Conservation (phyloP, 352 stramenopile genomes). For the Saprolegnia diclina region DNA sequence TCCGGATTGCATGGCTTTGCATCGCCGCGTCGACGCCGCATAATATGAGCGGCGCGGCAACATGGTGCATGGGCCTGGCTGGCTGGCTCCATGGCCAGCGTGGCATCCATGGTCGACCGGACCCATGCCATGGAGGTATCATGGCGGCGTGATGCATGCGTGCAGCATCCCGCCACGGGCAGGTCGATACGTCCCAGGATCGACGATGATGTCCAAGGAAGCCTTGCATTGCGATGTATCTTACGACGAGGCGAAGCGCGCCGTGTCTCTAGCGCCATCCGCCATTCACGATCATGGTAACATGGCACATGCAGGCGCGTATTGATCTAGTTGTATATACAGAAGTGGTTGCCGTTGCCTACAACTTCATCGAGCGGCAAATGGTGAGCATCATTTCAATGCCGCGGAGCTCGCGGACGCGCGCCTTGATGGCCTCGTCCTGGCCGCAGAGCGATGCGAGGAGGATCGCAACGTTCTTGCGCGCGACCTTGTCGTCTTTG, state of each 20-base stretch:
- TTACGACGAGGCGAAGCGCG: no score
- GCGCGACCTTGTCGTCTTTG: slow-evolving; percentile 33
- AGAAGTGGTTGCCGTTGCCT: background rate
- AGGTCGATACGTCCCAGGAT: background rate
- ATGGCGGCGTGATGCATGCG: no score
- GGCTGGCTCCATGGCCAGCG: no score
- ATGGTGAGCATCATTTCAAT: slow-evolving; percentile 78
- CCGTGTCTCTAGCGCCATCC: no score
- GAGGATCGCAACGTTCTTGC: slow-evolving; percentile 75
- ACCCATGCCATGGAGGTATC: no score
- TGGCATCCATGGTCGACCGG: no score
- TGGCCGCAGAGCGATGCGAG: slow-evolving; percentile 60
- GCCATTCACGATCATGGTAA: no score
- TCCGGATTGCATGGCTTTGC: background rate
- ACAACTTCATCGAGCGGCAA: slow-evolving; percentile 34
- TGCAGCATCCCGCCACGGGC: background rate
- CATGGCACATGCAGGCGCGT: background rate
- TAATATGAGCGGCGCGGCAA: slow-evolving; percentile 2
- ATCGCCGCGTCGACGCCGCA: background rate
- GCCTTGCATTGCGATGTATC: background rate
- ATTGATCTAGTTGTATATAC: background rate
- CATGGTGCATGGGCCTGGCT: background rate
- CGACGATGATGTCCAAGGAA: background rate
- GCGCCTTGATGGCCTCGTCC: slow-evolving; percentile 43
- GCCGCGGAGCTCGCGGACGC: slow-evolving; percentile 49